phyloP scores from a whole-genome alignment of 1,139 yeast genomes.

The Taiozyma sp. region DNA sequence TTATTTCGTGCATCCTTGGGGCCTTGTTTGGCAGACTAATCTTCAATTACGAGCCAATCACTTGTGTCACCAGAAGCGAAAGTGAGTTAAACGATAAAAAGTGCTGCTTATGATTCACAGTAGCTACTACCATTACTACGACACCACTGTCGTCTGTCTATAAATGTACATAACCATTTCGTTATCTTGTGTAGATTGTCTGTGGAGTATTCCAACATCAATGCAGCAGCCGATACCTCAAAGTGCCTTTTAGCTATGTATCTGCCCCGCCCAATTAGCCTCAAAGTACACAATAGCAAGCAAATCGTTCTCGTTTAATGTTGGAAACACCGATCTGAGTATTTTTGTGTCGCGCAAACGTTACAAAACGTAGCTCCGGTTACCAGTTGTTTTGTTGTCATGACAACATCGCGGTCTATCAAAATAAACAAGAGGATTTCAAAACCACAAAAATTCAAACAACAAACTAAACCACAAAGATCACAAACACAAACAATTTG shows the following conservation, averaged over 20 bases:
- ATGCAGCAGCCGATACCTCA: neutral
- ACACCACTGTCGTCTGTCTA: neutral
- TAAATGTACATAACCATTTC: neutral
- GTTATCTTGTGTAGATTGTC: neutral
- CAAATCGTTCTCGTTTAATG: neutral
- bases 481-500: neutral
- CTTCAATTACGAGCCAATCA: conserved; percentile 41
- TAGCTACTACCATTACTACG: neutral
- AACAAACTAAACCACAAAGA: neutral
- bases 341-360: neutral
- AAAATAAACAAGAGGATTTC: neutral
- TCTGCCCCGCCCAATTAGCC: neutral
- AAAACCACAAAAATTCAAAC: neutral
- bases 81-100: conserved; percentile 24
- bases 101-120: conserved; percentile 21
- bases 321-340: neutral
- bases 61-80: conserved; percentile 26
- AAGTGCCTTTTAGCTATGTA: too few relatives aligned
- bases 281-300: neutral
- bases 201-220: neutral
- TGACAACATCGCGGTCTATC: neutral
- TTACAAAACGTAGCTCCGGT: neutral
- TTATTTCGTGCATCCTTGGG: conserved; percentile 57
- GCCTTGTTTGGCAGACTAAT: conserved; percentile 53
- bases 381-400: neutral